Evolutionary conservation across 441 rosid genomes (phyloP).

Genomic region (Jatropha podagrica): DNA sequence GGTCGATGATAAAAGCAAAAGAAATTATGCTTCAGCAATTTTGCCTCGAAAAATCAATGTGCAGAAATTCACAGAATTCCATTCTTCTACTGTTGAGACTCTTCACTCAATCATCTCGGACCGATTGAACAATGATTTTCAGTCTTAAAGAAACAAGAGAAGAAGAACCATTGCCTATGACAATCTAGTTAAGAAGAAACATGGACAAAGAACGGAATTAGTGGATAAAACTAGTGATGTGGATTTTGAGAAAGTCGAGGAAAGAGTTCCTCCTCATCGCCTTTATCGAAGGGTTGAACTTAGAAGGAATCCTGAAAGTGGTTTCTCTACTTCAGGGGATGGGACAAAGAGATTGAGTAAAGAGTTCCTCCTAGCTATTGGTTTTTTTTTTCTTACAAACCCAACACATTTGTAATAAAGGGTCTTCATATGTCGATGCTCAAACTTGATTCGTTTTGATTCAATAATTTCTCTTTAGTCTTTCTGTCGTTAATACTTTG

Average conservation of each 20-base stretch:
- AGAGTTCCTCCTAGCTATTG: too few relatives aligned
- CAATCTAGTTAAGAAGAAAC: constrained; percentile 48
- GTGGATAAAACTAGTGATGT: constrained; percentile 23
- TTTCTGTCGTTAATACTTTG: too few relatives aligned
- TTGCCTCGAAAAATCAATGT: constrained; percentile 67
- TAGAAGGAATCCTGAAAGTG: constrained; percentile 53
- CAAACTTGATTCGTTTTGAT: too few relatives aligned
- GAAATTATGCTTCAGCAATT: constrained; percentile 25
- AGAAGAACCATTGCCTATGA: constrained; percentile 76
- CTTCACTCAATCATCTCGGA: constrained; percentile 60
- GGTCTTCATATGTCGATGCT: too few relatives aligned
- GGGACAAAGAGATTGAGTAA: constrained; percentile 48
- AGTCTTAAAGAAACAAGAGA: constrained; percentile 69
- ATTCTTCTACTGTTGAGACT: constrained; percentile 65
- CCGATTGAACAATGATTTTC: constrained; percentile 60
- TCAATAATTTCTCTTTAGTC: too few relatives aligned
- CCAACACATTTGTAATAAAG: too few relatives aligned
- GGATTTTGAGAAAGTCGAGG: constrained; percentile 24
- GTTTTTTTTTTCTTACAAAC: too few relatives aligned
- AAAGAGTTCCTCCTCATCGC: constrained; percentile 48
- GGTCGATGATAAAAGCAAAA: constrained; percentile 44
- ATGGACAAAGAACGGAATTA: constrained; percentile 41
- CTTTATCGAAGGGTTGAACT: constrained; percentile 65
- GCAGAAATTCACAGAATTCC: constrained; percentile 62
- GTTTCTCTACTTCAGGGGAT: constrained; percentile 59